phyloP scores from a whole-genome alignment of 306 rosid species.

The Quercus aquifolioides region DNA sequence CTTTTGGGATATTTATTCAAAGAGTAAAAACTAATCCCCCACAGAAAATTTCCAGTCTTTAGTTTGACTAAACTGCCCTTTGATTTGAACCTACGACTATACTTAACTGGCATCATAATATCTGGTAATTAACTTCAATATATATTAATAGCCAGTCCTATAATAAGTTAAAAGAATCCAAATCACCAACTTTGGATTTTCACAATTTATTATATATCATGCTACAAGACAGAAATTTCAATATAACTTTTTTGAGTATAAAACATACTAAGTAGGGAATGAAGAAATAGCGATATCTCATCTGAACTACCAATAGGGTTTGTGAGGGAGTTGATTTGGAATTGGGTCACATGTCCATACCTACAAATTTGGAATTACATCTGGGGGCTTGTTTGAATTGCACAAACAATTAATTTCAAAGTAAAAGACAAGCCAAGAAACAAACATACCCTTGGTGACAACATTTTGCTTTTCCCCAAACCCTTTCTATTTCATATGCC shows the following conservation, averaged over 20 bases:
- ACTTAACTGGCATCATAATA: too few relatives aligned
- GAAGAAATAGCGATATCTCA: not conserved
- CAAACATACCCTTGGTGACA: conserved; percentile 72
- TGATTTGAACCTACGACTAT: not conserved
- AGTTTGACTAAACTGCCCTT: conserved; percentile 22
- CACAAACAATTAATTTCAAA: conserved; percentile 17
- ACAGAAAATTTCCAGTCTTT: not conserved
- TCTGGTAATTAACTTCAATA: too few relatives aligned
- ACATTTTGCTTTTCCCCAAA: conserved; percentile 71
- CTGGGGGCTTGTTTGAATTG: conserved; percentile 7
- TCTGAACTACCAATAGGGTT: not conserved
- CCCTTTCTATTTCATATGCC: conserved; percentile 31
- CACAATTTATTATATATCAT: too few relatives aligned
- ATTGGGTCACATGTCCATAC: conserved; percentile 1
- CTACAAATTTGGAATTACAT: conserved; percentile 5
- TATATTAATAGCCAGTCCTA: too few relatives aligned
- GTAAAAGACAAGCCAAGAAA: conserved; percentile 51
- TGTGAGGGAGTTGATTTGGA: not conserved
- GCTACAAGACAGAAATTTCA: not conserved
- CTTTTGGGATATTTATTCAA: conserved; percentile 33
- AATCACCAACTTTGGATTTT: too few relatives aligned
- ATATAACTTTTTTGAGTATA: not conserved
- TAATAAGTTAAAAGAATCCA: too few relatives aligned
- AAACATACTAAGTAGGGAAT: not conserved
- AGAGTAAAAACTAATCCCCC: conserved; percentile 21